Percentiles rank a stretch among this genome's conserved stretches.
Conservation (phyloP, 306 rosid species). For the Ziziphus jujuba region DNA sequence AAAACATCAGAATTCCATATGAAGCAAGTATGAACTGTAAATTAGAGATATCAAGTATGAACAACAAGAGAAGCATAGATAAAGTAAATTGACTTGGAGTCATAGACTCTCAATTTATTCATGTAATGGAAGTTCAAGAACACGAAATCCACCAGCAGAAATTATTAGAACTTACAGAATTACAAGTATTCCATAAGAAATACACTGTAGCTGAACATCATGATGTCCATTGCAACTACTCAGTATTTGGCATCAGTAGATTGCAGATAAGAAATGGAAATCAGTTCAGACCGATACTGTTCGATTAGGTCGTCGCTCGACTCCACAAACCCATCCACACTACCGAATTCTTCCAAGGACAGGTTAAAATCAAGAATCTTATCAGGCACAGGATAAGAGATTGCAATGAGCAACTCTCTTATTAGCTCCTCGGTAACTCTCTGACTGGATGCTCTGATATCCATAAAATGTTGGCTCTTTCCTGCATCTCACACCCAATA, state of each 20-base stretch:
- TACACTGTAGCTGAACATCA: conserved; percentile 13
- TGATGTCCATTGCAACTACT: conserved; percentile 2
- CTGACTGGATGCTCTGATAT: conserved; percentile 14
- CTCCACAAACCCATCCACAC: conserved; percentile 1
- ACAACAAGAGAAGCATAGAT: not conserved
- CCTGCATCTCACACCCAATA: conserved; percentile 27
- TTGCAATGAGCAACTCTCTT: conserved; percentile 36
- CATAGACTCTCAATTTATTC: not conserved
- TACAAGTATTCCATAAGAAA: too few relatives aligned
- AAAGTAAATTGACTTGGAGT: not conserved
- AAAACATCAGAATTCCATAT: too few relatives aligned
- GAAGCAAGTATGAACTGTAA: not conserved
- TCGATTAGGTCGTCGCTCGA: conserved; percentile 13
- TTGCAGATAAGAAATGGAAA: conserved; percentile 20
- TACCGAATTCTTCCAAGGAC: not conserved
- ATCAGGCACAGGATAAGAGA: conserved; percentile 20
- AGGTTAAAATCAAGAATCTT: conserved; percentile 12
- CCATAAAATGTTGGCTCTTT: conserved; percentile 26
- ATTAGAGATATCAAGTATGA: not conserved
- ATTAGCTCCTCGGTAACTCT: conserved; percentile 21
- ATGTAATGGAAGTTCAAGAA: not conserved
- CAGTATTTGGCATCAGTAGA: conserved; percentile 21
- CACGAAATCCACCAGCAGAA: not conserved
- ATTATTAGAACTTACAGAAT: too few relatives aligned
- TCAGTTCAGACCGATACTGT: conserved; percentile 29